Evolutionary conservation across 495 filamentous ascomycete genomes (phyloP).

Genomic region (Cercophora newfieldiana): DNA sequence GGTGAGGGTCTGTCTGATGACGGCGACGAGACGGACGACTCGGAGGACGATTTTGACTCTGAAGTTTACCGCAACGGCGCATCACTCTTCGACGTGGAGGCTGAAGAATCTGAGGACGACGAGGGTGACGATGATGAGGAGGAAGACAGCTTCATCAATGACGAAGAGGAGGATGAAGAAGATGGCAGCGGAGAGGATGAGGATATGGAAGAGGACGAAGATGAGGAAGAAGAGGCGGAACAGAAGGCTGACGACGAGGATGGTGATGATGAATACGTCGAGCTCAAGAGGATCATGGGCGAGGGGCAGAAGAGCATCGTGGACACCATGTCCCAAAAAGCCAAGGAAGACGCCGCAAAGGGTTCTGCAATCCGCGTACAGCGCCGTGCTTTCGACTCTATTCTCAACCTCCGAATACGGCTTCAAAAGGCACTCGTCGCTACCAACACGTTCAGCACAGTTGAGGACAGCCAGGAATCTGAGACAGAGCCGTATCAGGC

Average conservation of each 20-base stretch:
- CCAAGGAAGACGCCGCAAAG: conserved; percentile 77
- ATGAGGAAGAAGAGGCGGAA: conserved; percentile 35
- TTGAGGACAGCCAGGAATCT: conserved; percentile 37
- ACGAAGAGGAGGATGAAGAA: conserved; percentile 28
- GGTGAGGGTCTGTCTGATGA: background rate
- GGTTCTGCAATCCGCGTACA: conserved; percentile 83
- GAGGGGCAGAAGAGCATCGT: conserved; percentile 70
- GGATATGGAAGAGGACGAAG: conserved; percentile 45
- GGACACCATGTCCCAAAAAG: conserved; percentile 68
- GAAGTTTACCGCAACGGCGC: conserved; percentile 18
- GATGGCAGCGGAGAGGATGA: conserved; percentile 36
- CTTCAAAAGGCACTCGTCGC: conserved; percentile 86
- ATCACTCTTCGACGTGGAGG: background rate
- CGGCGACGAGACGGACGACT: background rate
- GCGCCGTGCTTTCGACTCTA: conserved; percentile 75
- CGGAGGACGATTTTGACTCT: conserved; percentile 21
- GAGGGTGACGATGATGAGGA: conserved; percentile 39
- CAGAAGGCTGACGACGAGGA: conserved; percentile 37
- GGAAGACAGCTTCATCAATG: no score
- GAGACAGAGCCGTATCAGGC: conserved; percentile 59
- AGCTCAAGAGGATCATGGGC: conserved; percentile 64
- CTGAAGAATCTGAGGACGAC: conserved; percentile 25
- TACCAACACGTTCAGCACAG: conserved; percentile 68
- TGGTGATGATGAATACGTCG: conserved; percentile 34
- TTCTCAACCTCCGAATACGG: conserved; percentile 84